Conservation (phyloP, 139 green algal genomes). For the Yamagishiella unicocca region DNA sequence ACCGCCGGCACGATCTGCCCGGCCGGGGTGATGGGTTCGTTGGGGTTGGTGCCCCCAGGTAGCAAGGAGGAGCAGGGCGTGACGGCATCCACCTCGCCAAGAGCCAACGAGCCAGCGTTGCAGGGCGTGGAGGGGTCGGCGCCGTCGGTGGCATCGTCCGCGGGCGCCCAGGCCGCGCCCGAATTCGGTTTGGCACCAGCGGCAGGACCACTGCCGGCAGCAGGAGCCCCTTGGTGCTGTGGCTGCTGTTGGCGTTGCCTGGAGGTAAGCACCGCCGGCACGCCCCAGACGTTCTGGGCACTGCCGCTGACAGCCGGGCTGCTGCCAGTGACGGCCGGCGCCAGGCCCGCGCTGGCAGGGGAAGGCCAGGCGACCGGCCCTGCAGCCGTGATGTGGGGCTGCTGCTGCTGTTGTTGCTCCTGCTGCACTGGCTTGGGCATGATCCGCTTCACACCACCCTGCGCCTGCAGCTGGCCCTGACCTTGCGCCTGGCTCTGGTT, state of each 20-base stretch:
- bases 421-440: background rate
- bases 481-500: background rate
- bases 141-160: background rate
- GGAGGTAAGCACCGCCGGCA: background rate
- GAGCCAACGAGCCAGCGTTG: background rate
- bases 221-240: background rate
- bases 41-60: background rate
- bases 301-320: constrained; percentile 1
- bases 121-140: background rate
- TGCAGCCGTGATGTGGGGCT: background rate
- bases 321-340: background rate
- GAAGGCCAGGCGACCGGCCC: too few species aligned
- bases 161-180: background rate
- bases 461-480: background rate
- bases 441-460: constrained; percentile 13
- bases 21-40: background rate
- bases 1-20: background rate
- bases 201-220: background rate
- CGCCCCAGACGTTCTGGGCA: constrained; percentile 1
- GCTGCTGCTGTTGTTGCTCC: background rate
- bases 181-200: background rate
- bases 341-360: background rate
- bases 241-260: constrained; percentile 3
- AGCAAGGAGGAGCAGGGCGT: background rate
- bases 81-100: background rate